Evolutionary conservation across 192 early-diverging fungal species (phyloP), one percentile per base, ranked within the genome.

Genomic region (Umbelopsis isabellina): DNA sequence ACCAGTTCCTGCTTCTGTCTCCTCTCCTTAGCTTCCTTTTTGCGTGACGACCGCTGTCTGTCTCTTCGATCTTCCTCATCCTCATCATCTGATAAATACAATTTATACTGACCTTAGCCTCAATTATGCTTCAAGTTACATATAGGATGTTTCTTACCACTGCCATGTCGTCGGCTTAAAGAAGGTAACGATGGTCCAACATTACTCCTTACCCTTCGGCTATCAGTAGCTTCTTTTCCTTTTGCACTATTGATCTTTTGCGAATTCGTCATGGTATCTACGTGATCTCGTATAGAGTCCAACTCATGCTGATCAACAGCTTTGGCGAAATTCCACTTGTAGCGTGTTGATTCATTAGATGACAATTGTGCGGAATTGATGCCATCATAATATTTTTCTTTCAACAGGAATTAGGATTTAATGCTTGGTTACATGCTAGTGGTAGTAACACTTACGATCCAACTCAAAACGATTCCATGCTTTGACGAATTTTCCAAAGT

Each of bases 401-500:
- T 5, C 46, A 15, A 25, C 13, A 13, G 21, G 51, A 4, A 70
- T 46, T 35, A 16, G 23, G 44, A 2, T n/a, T n/a, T 33, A 12
- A 69, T 0, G 7, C 46, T 3, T 18, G 22, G 10, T 15, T 47
- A 80, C 0, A 72, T 77, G n/a, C 20, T 46, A 23, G 72, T 64
- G 1, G 20, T 74, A 27, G 49, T 4, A 72, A 25, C 75, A 75
- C 46, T 70, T 82, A 80, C 87, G 81, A 49, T 89, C 81, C 20
- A 94, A 74, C 48, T 86, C 83, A 41, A 82, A 89, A 46, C 84
- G 75, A 76, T 97, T 97, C 95, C 95, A 97, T n/a, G 84, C 83
- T 20, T 84, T 89, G 55, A 93, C 92, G 82, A 97, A 97, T 45
- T 93, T 95, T 7, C 72, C 84, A 82, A 97, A 97, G 47, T 92